These are phyloP conservation scores for Russula sp. DNA, from an alignment of 768 basidiomycete species.

Conservation along the genomic window DNA sequence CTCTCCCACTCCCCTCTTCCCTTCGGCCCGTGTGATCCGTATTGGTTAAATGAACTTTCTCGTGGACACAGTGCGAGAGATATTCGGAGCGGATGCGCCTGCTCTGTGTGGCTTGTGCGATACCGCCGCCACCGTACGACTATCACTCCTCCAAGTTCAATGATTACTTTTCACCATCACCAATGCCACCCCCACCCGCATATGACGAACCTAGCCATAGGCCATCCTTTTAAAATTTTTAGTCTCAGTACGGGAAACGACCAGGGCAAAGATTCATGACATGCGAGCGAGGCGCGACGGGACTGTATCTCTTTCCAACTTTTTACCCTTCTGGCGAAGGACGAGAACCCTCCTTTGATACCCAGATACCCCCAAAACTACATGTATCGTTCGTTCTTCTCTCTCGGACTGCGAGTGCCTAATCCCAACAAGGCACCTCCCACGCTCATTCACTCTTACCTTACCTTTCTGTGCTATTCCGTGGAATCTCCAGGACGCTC, in stretches of 20 bases:
- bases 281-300: neutral
- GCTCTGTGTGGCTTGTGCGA: neutral
- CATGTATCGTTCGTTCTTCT: no score
- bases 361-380: conserved; percentile 3
- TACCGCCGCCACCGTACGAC: conserved; percentile 11
- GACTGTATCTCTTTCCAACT: neutral
- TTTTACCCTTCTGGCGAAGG: neutral
- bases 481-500: no score
- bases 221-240: neutral
- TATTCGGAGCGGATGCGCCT: conserved; percentile 12
- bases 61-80: neutral
- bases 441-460: neutral
- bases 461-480: no score
- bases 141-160: neutral
- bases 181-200: neutral
- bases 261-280: neutral
- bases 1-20: neutral
- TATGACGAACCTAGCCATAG: neutral
- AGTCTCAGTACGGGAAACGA: neutral
- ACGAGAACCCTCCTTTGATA: neutral
- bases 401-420: no score
- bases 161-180: neutral
- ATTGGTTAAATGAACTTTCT: neutral
- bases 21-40: neutral
- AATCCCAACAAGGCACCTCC: no score